Evolutionary conservation across 306 rosid species (phyloP).

Genomic region (Lathyrus oleraceus): DNA sequence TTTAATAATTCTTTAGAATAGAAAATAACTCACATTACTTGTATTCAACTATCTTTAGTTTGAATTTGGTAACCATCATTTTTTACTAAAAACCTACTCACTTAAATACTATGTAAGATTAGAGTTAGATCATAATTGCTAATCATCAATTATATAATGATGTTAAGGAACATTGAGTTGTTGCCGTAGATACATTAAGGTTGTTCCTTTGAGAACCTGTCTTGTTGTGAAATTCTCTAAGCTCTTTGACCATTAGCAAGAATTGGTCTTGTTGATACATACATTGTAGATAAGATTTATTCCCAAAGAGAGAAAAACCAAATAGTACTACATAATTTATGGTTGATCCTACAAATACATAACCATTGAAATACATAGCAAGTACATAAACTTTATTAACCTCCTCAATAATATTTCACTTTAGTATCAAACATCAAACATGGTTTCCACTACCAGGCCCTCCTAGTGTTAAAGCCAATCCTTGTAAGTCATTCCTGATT

Average conservation of each 20-base stretch:
- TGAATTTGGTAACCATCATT: too few species aligned
- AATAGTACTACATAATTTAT: slow-evolving; percentile 19
- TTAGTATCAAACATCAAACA: slow-evolving; percentile 40
- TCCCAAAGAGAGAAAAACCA: slow-evolving; percentile 4
- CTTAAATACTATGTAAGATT: neutral
- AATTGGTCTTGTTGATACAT: neutral
- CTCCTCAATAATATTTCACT: slow-evolving; percentile 16
- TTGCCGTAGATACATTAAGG: neutral
- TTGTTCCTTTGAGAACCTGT: too few species aligned
- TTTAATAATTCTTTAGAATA: too few species aligned
- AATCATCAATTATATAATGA: neutral
- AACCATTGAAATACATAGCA: slow-evolving; percentile 2
- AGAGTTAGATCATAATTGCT: neutral
- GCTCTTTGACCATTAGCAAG: neutral
- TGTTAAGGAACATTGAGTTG: neutral
- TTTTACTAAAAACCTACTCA: too few species aligned
- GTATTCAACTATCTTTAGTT: too few species aligned
- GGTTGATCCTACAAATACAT: slow-evolving; percentile 15
- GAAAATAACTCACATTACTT: too few species aligned
- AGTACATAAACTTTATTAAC: slow-evolving; percentile 43
- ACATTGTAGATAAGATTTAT: neutral
- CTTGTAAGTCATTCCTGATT: slow-evolving; percentile 75
- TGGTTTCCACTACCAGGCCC: slow-evolving; percentile 66
- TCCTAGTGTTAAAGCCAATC: slow-evolving; percentile 80
- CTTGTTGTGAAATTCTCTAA: neutral